A percentile compares a stretch with the other conserved stretches of the same genome.
Evolutionary conservation across 768 basidiomycete species (phyloP).

Genomic region (Leccinum ochraceum): DNA sequence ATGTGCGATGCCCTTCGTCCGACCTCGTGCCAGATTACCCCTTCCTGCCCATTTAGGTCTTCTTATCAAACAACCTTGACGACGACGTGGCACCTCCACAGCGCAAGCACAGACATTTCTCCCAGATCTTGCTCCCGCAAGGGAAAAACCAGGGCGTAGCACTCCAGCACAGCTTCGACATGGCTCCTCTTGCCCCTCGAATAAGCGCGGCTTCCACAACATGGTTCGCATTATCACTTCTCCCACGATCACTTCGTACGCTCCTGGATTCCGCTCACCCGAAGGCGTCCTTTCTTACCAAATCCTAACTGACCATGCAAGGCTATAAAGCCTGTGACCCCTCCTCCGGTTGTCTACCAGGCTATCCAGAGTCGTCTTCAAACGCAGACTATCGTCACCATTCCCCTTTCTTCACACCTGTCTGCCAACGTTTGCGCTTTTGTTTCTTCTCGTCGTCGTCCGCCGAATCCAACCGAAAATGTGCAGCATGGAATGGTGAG

Average conservation of each 20-base stretch:
- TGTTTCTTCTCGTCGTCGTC: not conserved
- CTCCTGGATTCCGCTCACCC: slow-evolving; percentile 30
- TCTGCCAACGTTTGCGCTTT: not conserved
- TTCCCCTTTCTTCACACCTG: not conserved
- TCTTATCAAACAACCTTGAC: slow-evolving; percentile 28
- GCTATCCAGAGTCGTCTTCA: not conserved
- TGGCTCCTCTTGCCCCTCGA: slow-evolving; percentile 3
- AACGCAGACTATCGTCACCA: not conserved
- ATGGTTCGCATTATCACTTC: slow-evolving; percentile 16
- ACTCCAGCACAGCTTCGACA: slow-evolving; percentile 25
- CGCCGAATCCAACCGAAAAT: slow-evolving; percentile 33
- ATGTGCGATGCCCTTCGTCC: slow-evolving; percentile 21
- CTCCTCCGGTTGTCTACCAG: slow-evolving; percentile 3
- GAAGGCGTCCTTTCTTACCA: slow-evolving; percentile 32
- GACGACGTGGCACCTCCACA: slow-evolving; percentile 32
- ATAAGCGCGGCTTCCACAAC: slow-evolving; percentile 8
- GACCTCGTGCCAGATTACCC: slow-evolving; percentile 34
- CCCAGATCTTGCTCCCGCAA: slow-evolving; percentile 21
- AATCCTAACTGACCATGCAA: slow-evolving; percentile 25
- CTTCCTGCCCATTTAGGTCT: slow-evolving; percentile 27
- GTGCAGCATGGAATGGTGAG: slow-evolving; percentile 62
- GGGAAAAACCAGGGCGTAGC: slow-evolving; percentile 31
- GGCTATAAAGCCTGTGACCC: slow-evolving; percentile 30
- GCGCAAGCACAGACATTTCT: slow-evolving; percentile 18
- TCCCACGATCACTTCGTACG: slow-evolving; percentile 38